Evolutionary conservation across 768 basidiomycete genomes (phyloP), one percentile per base, ranked within the genome.

Genomic region (Pleurotus platypus): DNA sequence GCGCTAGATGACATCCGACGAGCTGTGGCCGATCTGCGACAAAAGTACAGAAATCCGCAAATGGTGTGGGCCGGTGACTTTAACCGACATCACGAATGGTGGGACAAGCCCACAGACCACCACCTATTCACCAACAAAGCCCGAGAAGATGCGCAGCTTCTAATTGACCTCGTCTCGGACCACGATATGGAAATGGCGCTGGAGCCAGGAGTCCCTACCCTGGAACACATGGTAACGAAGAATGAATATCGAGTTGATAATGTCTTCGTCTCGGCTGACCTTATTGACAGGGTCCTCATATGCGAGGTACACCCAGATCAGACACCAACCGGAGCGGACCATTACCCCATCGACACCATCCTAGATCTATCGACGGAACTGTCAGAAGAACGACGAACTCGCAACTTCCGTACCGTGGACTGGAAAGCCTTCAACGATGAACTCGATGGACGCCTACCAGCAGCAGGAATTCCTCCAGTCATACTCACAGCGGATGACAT

Each of bases 61-160:
- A n/a, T 68, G 4, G 55, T 75, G 1, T 77, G 72, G 75, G 39
- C 61, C 0, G 71, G 78, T 0, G 71, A 78, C 61, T 78, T 76
- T 65, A 77, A 78, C 56, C 49, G 68, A 13, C 76, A 78, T 57
- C 72, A 77, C 62, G 71, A 69, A 0, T 18, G 70, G 5, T 78
- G 77, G 77, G 75, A 78, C 18, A 57, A 68, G 4, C 57, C 63
- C 0, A 40, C 49, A 5, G 68, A 72, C 46, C 49, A 50, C 7
- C 69, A 70, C 46, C 72, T 81, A 0, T 74, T 80, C 61, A 76
- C 71, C 0, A 27, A 27, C 0, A 7, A 47, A 4, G 65, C 67
- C 9, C 55, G 73, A 0, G 49, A 63, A 0, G 55, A 43, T 0
- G n/a, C n/a, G n/a, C n/a, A n/a, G n/a, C n/a, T n/a, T n/a, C n/a